A percentile compares a stretch with the other conserved stretches of the same genome.
These are phyloP conservation scores for Rhizopus stolonifer DNA, from an alignment of 371 early-diverging fungal species.

Conservation along the genomic window DNA sequence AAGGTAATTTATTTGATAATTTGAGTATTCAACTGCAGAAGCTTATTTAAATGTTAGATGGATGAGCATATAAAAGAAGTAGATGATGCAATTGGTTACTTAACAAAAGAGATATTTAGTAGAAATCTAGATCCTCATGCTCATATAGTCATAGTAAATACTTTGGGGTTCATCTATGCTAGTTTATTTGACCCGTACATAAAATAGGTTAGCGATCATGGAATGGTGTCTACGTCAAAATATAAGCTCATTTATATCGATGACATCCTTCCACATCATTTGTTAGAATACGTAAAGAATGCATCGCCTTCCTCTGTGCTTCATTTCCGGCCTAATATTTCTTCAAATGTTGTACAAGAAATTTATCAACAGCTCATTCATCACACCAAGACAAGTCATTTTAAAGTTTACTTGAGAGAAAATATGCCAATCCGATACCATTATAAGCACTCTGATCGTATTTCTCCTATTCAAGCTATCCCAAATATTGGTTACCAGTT, in stretches of 20 bases:
- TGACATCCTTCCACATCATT: slow-evolving; percentile 52
- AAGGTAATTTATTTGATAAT: not conserved
- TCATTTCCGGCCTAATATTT: slow-evolving; percentile 49
- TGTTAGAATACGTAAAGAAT: slow-evolving; percentile 25
- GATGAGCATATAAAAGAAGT: slow-evolving; percentile 61
- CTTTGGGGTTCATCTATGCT: not conserved
- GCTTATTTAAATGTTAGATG: too few relatives aligned
- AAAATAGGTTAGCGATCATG: slow-evolving; percentile 75
- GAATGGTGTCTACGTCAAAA: slow-evolving; percentile 73
- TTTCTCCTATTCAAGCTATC: slow-evolving; percentile 74
- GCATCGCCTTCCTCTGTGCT: slow-evolving; percentile 42
- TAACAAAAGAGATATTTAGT: slow-evolving; percentile 56
- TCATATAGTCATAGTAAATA: slow-evolving; percentile 70
- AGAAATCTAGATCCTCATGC: slow-evolving; percentile 65
- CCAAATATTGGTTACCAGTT: slow-evolving; percentile 67
- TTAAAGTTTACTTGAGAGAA: slow-evolving; percentile 61
- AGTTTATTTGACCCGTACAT: not conserved
- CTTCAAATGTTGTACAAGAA: slow-evolving; percentile 25
- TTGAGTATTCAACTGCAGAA: too few relatives aligned
- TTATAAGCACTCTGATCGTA: slow-evolving; percentile 59
- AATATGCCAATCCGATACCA: slow-evolving; percentile 67
- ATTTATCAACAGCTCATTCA: slow-evolving; percentile 30
- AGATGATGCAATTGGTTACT: slow-evolving; percentile 65
- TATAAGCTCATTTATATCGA: slow-evolving; percentile 70
- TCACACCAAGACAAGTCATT: slow-evolving; percentile 51